These are phyloP conservation scores for Angomonas ambiguus DNA, from an alignment of 208 protist species.

Conservation along the genomic window DNA sequence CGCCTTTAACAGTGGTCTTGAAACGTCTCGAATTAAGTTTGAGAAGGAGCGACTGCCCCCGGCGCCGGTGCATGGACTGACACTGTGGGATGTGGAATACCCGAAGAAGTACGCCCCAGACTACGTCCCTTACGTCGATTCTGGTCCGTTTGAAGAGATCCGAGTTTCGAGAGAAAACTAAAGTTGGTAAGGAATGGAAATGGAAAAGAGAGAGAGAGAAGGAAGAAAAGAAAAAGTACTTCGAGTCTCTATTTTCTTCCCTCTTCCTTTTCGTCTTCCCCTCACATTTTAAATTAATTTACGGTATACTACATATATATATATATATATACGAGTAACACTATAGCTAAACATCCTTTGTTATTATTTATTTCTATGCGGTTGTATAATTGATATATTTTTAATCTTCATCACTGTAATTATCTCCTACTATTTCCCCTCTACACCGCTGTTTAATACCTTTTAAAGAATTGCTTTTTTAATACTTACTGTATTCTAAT, in stretches of 20 bases:
- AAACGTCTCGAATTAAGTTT: constrained; percentile 69
- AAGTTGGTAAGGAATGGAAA: too few relatives aligned
- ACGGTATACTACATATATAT: neutral
- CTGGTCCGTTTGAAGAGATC: constrained; percentile 67
- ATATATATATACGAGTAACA: neutral
- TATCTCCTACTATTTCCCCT: neutral
- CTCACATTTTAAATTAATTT: neutral
- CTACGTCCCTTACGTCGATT: constrained; percentile 67
- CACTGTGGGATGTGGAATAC: constrained; percentile 87
- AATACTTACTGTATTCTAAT: neutral
- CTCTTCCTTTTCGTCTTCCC: neutral
- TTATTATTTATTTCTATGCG: too few relatives aligned
- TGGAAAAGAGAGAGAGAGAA: too few relatives aligned
- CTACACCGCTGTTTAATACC: neutral
- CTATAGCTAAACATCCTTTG: too few relatives aligned
- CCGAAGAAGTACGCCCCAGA: constrained; percentile 53
- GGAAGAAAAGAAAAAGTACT: constrained; percentile 9
- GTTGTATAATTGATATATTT: too few relatives aligned
- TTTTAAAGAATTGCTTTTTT: neutral
- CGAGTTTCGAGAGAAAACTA: constrained; percentile 41
- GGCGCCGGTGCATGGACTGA: constrained; percentile 76
- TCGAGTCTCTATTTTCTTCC: neutral
- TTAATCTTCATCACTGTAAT: too few relatives aligned
- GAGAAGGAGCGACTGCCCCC: constrained; percentile 61
- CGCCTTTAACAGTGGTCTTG: constrained; percentile 65